Conservation (phyloP, 805 yeast species). For the Schwanniomyces sp. region DNA sequence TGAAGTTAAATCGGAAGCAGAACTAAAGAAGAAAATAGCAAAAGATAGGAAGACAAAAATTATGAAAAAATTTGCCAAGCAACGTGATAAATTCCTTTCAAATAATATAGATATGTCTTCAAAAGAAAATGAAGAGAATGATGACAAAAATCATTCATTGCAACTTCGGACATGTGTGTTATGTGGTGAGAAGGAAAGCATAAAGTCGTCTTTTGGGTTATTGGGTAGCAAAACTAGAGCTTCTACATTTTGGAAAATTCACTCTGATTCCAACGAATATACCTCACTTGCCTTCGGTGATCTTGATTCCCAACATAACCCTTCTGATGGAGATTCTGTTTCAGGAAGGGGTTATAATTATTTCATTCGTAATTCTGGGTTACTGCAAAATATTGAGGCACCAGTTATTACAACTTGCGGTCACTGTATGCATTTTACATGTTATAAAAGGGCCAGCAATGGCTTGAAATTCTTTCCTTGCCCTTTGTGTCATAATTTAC, state of each 20-base stretch:
- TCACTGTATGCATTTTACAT: slow-evolving; percentile 51
- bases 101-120: slow-evolving; percentile 27
- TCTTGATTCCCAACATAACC: slow-evolving; percentile 20
- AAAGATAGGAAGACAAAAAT: slow-evolving; percentile 61
- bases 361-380: slow-evolving; percentile 10
- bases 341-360: slow-evolving; percentile 22
- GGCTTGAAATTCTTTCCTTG: slow-evolving; percentile 35
- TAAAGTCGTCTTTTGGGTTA: slow-evolving; percentile 54
- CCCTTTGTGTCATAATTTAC: slow-evolving; percentile 50
- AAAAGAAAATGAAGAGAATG: slow-evolving; percentile 2
- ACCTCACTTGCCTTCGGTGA: slow-evolving; percentile 19
- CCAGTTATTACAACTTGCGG: slow-evolving; percentile 47
- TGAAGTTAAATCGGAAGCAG: slow-evolving; percentile 52
- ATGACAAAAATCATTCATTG: slow-evolving; percentile 2
- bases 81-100: slow-evolving; percentile 43
- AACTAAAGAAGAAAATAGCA: slow-evolving; percentile 56
- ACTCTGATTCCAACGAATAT: slow-evolving; percentile 17
- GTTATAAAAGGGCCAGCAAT: slow-evolving; percentile 34
- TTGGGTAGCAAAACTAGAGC: slow-evolving; percentile 51
- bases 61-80: slow-evolving; percentile 60
- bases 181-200: slow-evolving; percentile 55
- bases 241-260: slow-evolving; percentile 51
- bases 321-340: slow-evolving; percentile 11
- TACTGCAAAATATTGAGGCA: slow-evolving; percentile 15
- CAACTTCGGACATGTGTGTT: slow-evolving; percentile 49